Conservation (phyloP, 495 filamentous ascomycete genomes). For the Lepraria neglecta region DNA sequence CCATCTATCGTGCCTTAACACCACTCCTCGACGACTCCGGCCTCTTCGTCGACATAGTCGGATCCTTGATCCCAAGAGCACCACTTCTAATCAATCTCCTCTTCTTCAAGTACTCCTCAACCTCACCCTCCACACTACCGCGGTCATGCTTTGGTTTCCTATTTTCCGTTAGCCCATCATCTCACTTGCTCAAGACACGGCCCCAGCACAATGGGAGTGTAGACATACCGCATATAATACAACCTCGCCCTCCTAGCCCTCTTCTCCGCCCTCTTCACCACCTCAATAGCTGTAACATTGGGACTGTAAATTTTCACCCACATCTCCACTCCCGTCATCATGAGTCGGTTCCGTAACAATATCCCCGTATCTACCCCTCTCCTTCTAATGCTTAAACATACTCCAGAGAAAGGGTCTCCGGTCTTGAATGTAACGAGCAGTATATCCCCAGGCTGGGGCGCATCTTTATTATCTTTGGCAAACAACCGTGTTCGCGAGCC, state of each 20-base stretch:
- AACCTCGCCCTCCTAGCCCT: constrained; percentile 81
- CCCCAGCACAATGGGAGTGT: constrained; percentile 27
- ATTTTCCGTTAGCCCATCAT: constrained; percentile 27
- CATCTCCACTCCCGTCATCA: constrained; percentile 89
- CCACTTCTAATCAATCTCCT: constrained; percentile 32
- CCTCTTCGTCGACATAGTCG: constrained; percentile 18
- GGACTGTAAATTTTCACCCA: constrained; percentile 91
- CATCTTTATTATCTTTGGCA: constrained; percentile 63
- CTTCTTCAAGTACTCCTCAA: constrained; percentile 59
- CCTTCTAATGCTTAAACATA: constrained; percentile 75
- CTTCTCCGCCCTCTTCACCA: constrained; percentile 79
- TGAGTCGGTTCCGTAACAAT: constrained; percentile 74
- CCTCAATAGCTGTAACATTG: constrained; percentile 83
- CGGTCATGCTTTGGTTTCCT: constrained; percentile 62
- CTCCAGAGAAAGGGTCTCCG: constrained; percentile 85
- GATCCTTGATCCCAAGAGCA: constrained; percentile 21
- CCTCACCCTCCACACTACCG: constrained; percentile 65
- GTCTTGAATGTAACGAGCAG: constrained; percentile 76
- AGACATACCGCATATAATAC: constrained; percentile 80
- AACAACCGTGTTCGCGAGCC: constrained; percentile 78
- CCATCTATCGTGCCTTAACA: constrained; percentile 2
- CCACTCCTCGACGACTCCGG: constrained; percentile 16
- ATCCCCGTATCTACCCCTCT: constrained; percentile 81
- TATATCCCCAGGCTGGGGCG: constrained; percentile 75
- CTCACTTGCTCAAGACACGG: constrained; percentile 30